Evolutionary conservation across 1,139 yeast genomes (phyloP), one percentile per base, ranked within the genome.

Genomic region (Chernovozyma aurita): DNA sequence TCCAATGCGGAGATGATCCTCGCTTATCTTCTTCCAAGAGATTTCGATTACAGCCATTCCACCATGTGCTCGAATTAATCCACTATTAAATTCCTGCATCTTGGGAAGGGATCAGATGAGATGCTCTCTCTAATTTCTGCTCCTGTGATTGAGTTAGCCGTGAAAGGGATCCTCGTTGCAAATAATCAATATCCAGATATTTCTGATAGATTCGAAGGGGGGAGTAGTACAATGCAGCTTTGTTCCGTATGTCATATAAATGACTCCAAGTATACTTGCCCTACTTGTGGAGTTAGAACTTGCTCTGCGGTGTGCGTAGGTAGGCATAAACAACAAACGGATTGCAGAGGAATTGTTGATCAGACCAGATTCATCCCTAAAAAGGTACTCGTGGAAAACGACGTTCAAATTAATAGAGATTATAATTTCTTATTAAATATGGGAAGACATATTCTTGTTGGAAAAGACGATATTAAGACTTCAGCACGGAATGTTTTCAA

Each of bases 301-400:
- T 90, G 97, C 55, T 78, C 85, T 0, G 54, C 85, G 12, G 69
- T 50, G 4, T 90, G 97, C 59, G 85, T 84, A 18, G 77, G 75
- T 43, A 53, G 67, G 24, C 97, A 90, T 53, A 87, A 88, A 57
- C 51, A 49, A 11, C 73, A 72, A 39, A 63, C 73, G 9, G 67
- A 69, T 24, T 90, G 97, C 53, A 59, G 78, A 6, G 97, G 97
- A 0, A 46, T 53, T 24, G 71, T 78, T 24, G 87, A 84, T 50
- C 77, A 75, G 22, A 67, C 87, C 1, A 63, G 65, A 38, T 87
- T 78, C 52, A 63, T 85, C 1, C 48, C 75, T 2, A 61, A 70
- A 42, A 65, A 66, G 28, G 67, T 69, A 5, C 46, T 76, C 4
- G 43, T 58, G 7, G 45, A 54, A 16, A 50, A 55, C 31, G 49